phyloP scores from a whole-genome alignment of 768 basidiomycete species.

The Suillus variegatus region DNA sequence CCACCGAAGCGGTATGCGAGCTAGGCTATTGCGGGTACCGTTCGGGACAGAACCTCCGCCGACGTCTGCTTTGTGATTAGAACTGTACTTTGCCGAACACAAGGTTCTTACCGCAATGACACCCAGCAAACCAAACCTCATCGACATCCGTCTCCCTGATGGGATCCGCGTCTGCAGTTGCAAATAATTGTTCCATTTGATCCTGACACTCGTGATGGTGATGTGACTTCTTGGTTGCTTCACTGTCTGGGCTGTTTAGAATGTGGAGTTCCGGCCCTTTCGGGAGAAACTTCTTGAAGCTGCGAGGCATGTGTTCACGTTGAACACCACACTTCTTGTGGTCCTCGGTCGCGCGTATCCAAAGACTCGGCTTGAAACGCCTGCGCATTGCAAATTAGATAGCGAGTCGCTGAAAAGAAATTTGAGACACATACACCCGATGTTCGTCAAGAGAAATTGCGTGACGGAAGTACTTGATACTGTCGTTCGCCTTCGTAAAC shows the following conservation, averaged over 20 bases:
- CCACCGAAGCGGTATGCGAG: conserved; percentile 76
- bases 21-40: conserved; percentile 55
- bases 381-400: conserved; percentile 25
- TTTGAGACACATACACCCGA: conserved; percentile 40
- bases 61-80: conserved; percentile 49
- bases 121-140: conserved; percentile 83
- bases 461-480: conserved; percentile 68
- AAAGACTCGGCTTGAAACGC: conserved; percentile 36
- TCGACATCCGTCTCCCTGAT: conserved; percentile 54
- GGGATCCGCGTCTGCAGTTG: conserved; percentile 19
- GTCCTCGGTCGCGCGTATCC: conserved; percentile 41
- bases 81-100: neutral
- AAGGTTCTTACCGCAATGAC: conserved; percentile 60
- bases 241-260: neutral
- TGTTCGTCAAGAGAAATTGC: conserved; percentile 71
- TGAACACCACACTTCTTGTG: conserved; percentile 47
- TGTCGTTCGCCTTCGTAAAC: conserved; percentile 62
- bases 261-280: conserved; percentile 15
- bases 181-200: conserved; percentile 44
- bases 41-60: conserved; percentile 73
- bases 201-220: conserved; percentile 20
- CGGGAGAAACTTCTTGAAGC: conserved; percentile 24
- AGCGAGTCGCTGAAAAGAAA: conserved; percentile 35
- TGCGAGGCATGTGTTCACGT: conserved; percentile 50
- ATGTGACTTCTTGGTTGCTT: conserved; percentile 6